These are phyloP conservation scores for Lentinus tigrinus DNA, from an alignment of 768 basidiomycete species.

Conservation along the genomic window DNA sequence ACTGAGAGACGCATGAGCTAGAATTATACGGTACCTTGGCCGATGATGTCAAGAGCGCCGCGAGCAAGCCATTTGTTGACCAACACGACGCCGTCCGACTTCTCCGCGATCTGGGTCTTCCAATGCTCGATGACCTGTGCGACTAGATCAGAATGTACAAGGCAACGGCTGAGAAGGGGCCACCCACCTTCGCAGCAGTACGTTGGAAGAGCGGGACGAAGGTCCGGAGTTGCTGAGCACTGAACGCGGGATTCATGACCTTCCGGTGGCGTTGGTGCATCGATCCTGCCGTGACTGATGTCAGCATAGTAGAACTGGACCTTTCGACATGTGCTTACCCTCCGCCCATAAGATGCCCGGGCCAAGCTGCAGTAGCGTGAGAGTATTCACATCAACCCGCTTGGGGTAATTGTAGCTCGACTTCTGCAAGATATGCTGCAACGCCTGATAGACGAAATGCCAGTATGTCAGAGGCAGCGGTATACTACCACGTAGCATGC, in stretches of 20 bases:
- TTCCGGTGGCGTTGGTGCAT: slow-evolving; percentile 20
- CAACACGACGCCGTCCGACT: slow-evolving; percentile 13
- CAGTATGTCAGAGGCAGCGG: background rate
- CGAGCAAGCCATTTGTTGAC: slow-evolving; percentile 19
- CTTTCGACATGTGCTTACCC: background rate
- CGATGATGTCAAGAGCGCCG: slow-evolving; percentile 23
- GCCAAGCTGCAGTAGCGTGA: background rate
- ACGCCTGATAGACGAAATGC: slow-evolving; percentile 12
- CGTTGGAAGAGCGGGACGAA: slow-evolving; percentile 22
- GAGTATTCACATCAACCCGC: slow-evolving; percentile 3
- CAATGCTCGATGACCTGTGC: background rate
- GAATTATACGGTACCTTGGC: slow-evolving; percentile 5
- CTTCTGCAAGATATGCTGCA: slow-evolving; percentile 28
- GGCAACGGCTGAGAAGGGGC: background rate
- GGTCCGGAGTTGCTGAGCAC: slow-evolving; percentile 13
- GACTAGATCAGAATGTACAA: background rate
- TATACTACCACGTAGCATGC: too few species aligned
- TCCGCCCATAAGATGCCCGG: slow-evolving; percentile 5
- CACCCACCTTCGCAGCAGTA: slow-evolving; percentile 13
- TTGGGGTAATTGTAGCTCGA: slow-evolving; percentile 25
- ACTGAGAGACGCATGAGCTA: background rate
- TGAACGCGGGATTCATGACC: slow-evolving; percentile 20
- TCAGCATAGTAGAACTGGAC: background rate
- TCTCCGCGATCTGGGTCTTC: slow-evolving; percentile 15
- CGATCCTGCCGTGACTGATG: background rate